These are phyloP conservation scores for Pseudopyrenochaeta lycopersici DNA, from an alignment of 2,329 filamentous ascomycete genomes.

Conservation along the genomic window DNA sequence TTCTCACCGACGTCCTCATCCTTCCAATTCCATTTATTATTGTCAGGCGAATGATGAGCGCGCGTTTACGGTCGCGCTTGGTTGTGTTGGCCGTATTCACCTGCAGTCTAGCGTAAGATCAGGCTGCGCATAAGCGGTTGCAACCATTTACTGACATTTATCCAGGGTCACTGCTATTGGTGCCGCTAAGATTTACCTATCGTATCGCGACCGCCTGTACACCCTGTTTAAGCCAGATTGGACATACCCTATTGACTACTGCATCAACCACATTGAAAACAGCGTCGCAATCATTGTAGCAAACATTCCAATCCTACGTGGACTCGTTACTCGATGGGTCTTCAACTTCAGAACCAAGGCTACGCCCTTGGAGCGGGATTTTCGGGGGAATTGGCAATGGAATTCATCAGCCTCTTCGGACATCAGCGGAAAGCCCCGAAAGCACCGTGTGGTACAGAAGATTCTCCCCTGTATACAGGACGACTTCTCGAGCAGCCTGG, in stretches of 20 bases:
- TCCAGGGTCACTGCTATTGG: constrained; percentile 50
- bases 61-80: constrained; percentile 47
- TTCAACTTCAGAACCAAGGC: constrained; percentile 48
- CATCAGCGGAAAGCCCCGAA: constrained; percentile 30
- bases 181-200: constrained; percentile 52
- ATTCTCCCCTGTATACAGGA: constrained; percentile 47
- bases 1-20: constrained; percentile 52
- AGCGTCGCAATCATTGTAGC: constrained; percentile 54
- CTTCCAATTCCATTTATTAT: constrained; percentile 54
- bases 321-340: constrained; percentile 52
- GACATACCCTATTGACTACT: constrained; percentile 54
- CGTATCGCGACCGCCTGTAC: constrained; percentile 52
- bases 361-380: constrained; percentile 43
- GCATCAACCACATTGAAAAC: constrained; percentile 53
- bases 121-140: neutral
- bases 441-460: constrained; percentile 38
- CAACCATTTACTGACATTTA: constrained; percentile 6
- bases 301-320: constrained; percentile 52
- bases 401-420: constrained; percentile 38
- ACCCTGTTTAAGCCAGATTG: constrained; percentile 47
- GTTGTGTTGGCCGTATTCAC: constrained; percentile 52
- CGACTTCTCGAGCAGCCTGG: constrained; percentile 47
- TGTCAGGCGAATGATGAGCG: constrained; percentile 52
- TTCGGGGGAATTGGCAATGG: constrained; percentile 40
- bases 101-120: constrained; percentile 49